Base-by-base conservation (phyloP, 2,329 filamentous ascomycete genomes). In the Amauroascus verrucosus region DNA sequence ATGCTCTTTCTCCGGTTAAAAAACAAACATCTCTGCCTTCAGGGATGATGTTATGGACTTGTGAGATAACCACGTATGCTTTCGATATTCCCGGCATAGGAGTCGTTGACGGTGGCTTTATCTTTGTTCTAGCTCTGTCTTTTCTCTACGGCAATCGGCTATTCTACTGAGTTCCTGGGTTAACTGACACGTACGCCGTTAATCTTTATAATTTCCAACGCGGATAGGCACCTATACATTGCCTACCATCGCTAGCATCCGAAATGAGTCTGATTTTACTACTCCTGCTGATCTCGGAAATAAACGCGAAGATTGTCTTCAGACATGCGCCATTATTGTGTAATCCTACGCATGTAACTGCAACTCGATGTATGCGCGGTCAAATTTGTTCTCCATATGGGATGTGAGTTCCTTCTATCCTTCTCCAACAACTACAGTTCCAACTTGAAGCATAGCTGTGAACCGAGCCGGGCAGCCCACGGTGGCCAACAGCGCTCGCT, bases 221-320 rank as follows among this genome's bases (percentile, higher is more conserved):
- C 11, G 8, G 2, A 20, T 20, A 2, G 24, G 18, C 2, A 9
- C 18, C 6, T 18, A 6, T 3, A 18, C 13, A 3, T n/a, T 28
- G 14, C 14, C 14, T 16, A 18, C 40, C 11, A 20, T 26, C 7
- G 6, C 13, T n/a, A 24, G 7, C 13, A 14, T 18, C 33, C 11
- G 43, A 33, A 43, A 48, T 50, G 47, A 11, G 30, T 14, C 18
- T 30, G 18, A 18, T 45, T 20, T 28, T 38, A 5, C 14, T 54
- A 8, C 35, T 50, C 5, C 22, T 50, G 43, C 38, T 54, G 16
- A 22, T 52, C n/a, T 48, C 28, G 22, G 33, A 11, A 16, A 48
- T 37, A 11, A 28, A 33, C 18, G 48, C 55, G 18, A 46, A 57
- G n/a, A 57, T 57, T 30, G 45, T 54, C n/a, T 51, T 57, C 48